phyloP scores from a whole-genome alignment of 768 basidiomycete species.

The Russula sp. region DNA sequence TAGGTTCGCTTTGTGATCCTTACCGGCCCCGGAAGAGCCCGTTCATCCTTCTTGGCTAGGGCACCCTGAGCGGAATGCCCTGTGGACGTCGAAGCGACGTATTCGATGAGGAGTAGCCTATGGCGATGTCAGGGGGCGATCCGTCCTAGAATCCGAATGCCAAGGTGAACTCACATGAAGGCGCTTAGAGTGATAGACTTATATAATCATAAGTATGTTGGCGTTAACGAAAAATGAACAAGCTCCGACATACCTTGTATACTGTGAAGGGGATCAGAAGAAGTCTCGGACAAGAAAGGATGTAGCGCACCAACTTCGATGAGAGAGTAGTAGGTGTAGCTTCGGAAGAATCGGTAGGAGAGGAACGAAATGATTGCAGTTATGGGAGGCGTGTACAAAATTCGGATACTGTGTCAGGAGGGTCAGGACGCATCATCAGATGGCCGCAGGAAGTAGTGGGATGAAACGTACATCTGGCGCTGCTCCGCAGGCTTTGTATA shows the following conservation, averaged over 20 bases:
- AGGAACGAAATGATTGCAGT: slow-evolving; percentile 83
- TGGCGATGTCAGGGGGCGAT: background rate
- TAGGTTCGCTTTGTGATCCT: slow-evolving; percentile 34
- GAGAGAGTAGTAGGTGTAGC: slow-evolving; percentile 64
- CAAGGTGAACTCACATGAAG: slow-evolving; percentile 59
- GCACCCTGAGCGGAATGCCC: slow-evolving; percentile 64
- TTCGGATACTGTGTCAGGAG: slow-evolving; percentile 52
- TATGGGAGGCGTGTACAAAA: slow-evolving; percentile 80
- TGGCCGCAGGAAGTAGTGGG: background rate
- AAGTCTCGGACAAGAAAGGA: slow-evolving; percentile 27
- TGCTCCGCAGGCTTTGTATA: slow-evolving; percentile 72
- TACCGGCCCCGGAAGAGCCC: slow-evolving; percentile 64
- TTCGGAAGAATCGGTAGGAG: slow-evolving; percentile 79
- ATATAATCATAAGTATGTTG: background rate
- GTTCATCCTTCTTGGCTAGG: slow-evolving; percentile 76
- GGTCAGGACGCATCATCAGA: background rate
- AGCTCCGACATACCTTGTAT: slow-evolving; percentile 53
- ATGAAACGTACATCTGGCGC: slow-evolving; percentile 62
- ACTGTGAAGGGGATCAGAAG: slow-evolving; percentile 40
- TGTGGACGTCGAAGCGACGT: slow-evolving; percentile 66
- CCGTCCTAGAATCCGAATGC: background rate
- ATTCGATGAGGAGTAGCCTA: slow-evolving; percentile 80
- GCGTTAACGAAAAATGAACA: background rate
- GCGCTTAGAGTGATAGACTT: slow-evolving; percentile 82
- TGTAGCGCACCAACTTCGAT: slow-evolving; percentile 46